phyloP scores from a whole-genome alignment of 1,284 basidiomycete species.

The Rhodotorula mucilaginosa region DNA sequence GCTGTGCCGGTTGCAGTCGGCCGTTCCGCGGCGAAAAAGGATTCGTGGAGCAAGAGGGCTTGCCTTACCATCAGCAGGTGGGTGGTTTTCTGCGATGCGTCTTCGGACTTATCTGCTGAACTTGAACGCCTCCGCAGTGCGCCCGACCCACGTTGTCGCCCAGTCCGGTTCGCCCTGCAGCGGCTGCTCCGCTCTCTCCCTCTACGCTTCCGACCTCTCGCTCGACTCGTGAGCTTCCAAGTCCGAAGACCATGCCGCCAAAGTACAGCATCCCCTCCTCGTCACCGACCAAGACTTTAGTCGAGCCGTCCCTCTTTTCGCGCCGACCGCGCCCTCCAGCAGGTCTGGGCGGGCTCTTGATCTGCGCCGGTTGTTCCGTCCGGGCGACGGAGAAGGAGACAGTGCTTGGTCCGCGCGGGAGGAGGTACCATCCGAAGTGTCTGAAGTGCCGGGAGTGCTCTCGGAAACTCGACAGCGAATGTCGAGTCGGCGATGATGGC shows the following conservation, averaged over 20 bases:
- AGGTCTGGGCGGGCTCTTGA: slow-evolving; percentile 29
- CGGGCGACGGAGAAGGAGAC: slow-evolving; percentile 35
- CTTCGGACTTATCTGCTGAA: background rate
- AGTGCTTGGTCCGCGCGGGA: slow-evolving; percentile 16
- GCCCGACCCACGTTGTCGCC: background rate
- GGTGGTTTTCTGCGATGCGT: background rate
- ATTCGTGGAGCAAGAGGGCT: slow-evolving; percentile 24
- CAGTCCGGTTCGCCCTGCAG: slow-evolving; percentile 8
- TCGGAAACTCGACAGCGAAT: slow-evolving; percentile 30
- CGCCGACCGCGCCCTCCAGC: slow-evolving; percentile 21
- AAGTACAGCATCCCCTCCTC: background rate
- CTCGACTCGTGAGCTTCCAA: background rate
- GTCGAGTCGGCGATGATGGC: slow-evolving; percentile 17
- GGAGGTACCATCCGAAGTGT: slow-evolving; percentile 30
- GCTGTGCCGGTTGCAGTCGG: slow-evolving; percentile 14
- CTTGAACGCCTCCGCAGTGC: background rate
- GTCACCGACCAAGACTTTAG: background rate
- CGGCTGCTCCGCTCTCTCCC: slow-evolving; percentile 7
- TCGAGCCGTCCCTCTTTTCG: slow-evolving; percentile 24
- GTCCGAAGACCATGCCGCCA: slow-evolving; percentile 1
- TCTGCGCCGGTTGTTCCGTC: slow-evolving; percentile 31
- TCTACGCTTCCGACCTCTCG: background rate
- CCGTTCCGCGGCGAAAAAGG: slow-evolving; percentile 13
- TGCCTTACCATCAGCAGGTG: slow-evolving; percentile 28
- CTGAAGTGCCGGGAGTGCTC: slow-evolving; percentile 25